A percentile compares a stretch with the other conserved stretches of the same genome.
phyloP scores from a whole-genome alignment of 371 early-diverging fungal species.

The Mucor mucedo region DNA sequence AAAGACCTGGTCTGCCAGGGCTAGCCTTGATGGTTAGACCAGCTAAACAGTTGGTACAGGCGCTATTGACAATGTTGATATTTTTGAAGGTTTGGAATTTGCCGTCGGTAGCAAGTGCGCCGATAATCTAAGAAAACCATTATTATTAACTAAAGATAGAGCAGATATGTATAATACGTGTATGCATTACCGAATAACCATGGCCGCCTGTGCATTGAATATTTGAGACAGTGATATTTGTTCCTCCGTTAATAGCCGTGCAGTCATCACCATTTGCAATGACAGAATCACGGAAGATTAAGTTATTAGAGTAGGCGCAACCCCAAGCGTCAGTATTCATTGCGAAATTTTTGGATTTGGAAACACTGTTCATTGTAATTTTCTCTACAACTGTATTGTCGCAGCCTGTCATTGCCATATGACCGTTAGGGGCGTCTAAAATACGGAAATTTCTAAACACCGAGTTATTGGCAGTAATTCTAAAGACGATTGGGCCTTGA shows the following conservation, averaged over 20 bases:
- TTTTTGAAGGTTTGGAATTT: slow-evolving; percentile 26
- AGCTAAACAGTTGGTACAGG: slow-evolving; percentile 40
- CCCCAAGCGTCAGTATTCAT: slow-evolving; percentile 46
- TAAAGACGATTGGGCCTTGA: slow-evolving; percentile 41
- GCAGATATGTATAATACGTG: no score
- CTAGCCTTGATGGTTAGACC: slow-evolving; percentile 47
- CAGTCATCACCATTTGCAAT: slow-evolving; percentile 42
- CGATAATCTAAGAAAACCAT: slow-evolving; percentile 21
- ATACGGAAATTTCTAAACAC: slow-evolving; percentile 41
- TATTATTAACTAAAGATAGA: no score
- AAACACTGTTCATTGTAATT: slow-evolving; percentile 33
- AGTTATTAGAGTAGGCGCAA: slow-evolving; percentile 31
- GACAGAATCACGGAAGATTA: slow-evolving; percentile 30
- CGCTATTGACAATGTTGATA: slow-evolving; percentile 27
- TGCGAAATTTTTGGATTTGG: slow-evolving; percentile 26
- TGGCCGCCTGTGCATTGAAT: slow-evolving; percentile 36
- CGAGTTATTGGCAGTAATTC: slow-evolving; percentile 37
- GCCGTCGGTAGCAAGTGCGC: slow-evolving; percentile 39
- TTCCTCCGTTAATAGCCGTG: slow-evolving; percentile 39
- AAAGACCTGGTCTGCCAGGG: slow-evolving; percentile 36
- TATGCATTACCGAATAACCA: slow-evolving; percentile 25
- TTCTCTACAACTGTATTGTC: slow-evolving; percentile 32
- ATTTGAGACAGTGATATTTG: slow-evolving; percentile 33
- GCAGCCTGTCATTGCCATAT: slow-evolving; percentile 37
- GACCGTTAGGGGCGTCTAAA: slow-evolving; percentile 35